These are phyloP conservation scores for Curvularia verruculosa DNA, from an alignment of 2,329 filamentous ascomycete species.

Conservation along the genomic window DNA sequence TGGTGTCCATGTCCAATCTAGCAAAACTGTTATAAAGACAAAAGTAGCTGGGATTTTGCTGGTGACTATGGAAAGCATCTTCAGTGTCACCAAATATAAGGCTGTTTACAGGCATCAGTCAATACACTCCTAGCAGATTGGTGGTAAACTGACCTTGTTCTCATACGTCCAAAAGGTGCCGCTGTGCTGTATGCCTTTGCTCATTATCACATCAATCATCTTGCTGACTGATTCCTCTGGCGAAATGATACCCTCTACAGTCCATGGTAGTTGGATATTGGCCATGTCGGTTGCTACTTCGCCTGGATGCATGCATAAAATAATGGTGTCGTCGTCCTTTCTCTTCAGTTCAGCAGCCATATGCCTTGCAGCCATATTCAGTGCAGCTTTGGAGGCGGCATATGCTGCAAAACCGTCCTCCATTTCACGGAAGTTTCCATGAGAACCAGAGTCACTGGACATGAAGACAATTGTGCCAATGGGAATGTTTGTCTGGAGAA, in stretches of 20 bases:
- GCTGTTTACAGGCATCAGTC: conserved; percentile 16
- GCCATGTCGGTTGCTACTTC: conserved; percentile 65
- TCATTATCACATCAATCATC: conserved; percentile 60
- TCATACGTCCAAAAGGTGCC: conserved; percentile 65
- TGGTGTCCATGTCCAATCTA: conserved; percentile 18
- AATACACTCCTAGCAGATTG: neutral
- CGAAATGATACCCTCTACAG: conserved; percentile 60
- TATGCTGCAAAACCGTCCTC: conserved; percentile 66
- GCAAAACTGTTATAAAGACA: conserved; percentile 28
- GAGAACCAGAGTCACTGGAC: conserved; percentile 63
- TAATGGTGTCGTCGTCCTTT: conserved; percentile 56
- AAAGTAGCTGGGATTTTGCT: neutral
- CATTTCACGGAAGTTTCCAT: conserved; percentile 57
- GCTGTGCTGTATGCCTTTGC: conserved; percentile 56
- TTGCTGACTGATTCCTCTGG: conserved; percentile 57
- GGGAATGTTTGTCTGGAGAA: conserved; percentile 56
- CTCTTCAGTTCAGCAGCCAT: conserved; percentile 62
- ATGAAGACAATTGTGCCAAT: conserved; percentile 62
- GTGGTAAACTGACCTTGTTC: conserved; percentile 51
- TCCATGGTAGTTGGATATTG: conserved; percentile 58
- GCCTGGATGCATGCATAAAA: conserved; percentile 64
- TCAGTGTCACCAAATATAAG: conserved; percentile 38
- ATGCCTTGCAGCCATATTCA: conserved; percentile 63
- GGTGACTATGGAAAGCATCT: neutral
- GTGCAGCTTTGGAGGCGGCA: conserved; percentile 61